Evolutionary conservation across 768 basidiomycete genomes (phyloP), one percentile per base, ranked within the genome.

Genomic region (Neoboletus magnificus): DNA sequence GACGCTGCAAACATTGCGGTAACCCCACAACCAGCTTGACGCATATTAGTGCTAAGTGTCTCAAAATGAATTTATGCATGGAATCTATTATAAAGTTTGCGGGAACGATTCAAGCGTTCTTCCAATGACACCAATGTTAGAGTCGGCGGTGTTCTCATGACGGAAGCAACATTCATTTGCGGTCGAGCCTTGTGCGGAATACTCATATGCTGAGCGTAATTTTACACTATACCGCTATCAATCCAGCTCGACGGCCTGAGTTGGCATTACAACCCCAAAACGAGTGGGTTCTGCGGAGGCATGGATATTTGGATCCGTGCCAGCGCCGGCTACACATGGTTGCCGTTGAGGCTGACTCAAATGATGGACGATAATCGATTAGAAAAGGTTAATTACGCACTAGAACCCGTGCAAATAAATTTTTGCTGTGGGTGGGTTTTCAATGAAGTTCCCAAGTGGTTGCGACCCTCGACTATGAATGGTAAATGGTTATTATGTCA

Each of bases 401-500:
- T 29, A 13, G 16, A 44, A 50, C 37, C 11, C 7, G 10, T 30
- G 30, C n/a, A 55, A 56, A 32, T 4, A 35, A 15, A 4, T 63
- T 62, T 62, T 51, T 46, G 15, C 20, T 36, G 0, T 35, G 35
- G 37, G 25, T 42, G 18, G 30, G 16, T n/a, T n/a, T 32, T 32
- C n/a, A n/a, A n/a, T n/a, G 18, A 13, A 33, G 22, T 42, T 42
- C 41, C 22, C 12, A 25, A 9, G 12, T 18, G 2, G 15, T 25
- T 16, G 41, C 9, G 41, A 23, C 22, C 41, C 41, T 37, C 18
- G 8, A 37, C 18, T 1, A 37, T 8, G 18, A n/a, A 29, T 29
- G 11, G 6, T 39, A 39, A 39, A 39, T 10, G 37, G n/a, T 25
- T 8, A 63, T 69, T 70, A 69, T 52, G 53, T 69, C 64, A 69